Conservation (phyloP, 305 asterid species). For the Rubia peregrina region DNA sequence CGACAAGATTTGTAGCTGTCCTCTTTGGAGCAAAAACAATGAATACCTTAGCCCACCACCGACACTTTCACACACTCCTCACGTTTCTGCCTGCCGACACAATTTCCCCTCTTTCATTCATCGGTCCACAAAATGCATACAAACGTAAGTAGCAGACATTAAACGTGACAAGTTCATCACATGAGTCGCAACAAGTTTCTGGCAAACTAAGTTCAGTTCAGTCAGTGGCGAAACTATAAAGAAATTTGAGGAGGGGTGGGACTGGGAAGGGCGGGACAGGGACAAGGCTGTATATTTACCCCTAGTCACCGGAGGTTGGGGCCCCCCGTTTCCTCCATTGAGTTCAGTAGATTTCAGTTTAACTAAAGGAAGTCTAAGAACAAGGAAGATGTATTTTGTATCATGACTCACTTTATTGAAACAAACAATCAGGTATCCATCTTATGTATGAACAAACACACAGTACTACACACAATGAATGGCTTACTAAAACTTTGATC, state of each 20-base stretch:
- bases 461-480: slow-evolving; percentile 8
- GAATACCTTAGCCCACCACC: slow-evolving; percentile 7
- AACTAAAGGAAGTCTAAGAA: not conserved
- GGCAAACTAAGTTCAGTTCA: too few species aligned
- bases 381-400: not conserved
- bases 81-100: slow-evolving; percentile 39
- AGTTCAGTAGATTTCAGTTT: too few species aligned
- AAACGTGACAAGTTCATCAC: too few species aligned
- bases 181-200: too few species aligned
- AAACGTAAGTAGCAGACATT: too few species aligned
- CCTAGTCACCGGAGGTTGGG: too few species aligned
- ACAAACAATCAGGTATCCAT: not conserved
- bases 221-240: too few species aligned
- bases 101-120: not conserved
- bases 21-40: not conserved
- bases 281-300: too few species aligned
- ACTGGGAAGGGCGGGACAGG: too few species aligned
- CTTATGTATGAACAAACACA: not conserved
- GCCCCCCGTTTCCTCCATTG: too few species aligned
- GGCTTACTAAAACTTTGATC: slow-evolving; percentile 15
- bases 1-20: slow-evolving; percentile 9
- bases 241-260: too few species aligned
- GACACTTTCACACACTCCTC: slow-evolving; percentile 10
- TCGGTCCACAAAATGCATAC: too few species aligned
- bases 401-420: not conserved